Evolutionary conservation across 345 rosid species (phyloP).

Genomic region (Melaleuca alternifolia): DNA sequence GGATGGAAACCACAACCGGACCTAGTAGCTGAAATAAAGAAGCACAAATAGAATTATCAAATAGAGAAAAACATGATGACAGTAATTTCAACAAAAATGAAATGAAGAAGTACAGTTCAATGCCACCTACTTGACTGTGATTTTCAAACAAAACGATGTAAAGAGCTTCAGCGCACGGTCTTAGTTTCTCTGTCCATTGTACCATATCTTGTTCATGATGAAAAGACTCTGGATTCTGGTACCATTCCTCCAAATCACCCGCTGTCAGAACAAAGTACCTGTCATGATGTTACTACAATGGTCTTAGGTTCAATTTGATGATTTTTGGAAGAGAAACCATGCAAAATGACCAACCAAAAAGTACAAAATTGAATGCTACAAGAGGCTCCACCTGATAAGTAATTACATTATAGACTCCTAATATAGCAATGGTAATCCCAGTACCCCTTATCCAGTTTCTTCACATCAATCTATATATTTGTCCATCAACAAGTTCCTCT

Average conservation of each 20-base stretch:
- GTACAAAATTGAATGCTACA: not conserved
- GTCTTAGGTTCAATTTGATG: conserved; percentile 4
- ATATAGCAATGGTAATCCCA: not conserved
- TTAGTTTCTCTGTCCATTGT: conserved; percentile 95
- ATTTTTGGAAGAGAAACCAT: not conserved
- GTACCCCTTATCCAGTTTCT: not conserved
- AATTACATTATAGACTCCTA: not conserved
- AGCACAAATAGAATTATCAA: conserved; percentile 1
- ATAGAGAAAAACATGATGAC: not conserved
- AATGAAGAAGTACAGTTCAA: conserved; percentile 1
- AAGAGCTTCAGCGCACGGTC: conserved; percentile 98
- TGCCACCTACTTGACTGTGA: conserved; percentile 76
- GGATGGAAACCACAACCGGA: conserved; percentile 85
- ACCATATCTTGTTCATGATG: conserved; percentile 99
- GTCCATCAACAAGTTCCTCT: not conserved
- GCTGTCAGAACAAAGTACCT: conserved; percentile 92
- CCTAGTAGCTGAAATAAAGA: conserved; percentile 59
- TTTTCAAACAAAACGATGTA: conserved; percentile 97
- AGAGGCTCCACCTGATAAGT: not conserved
- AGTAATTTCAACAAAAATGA: not conserved
- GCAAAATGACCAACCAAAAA: not conserved
- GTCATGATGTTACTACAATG: conserved; percentile 15
- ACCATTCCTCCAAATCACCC: conserved; percentile 87
- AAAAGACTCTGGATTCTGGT: conserved; percentile 88
- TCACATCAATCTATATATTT: not conserved